phyloP scores from a whole-genome alignment of 306 rosid species.

The Vachellia collinsii region DNA sequence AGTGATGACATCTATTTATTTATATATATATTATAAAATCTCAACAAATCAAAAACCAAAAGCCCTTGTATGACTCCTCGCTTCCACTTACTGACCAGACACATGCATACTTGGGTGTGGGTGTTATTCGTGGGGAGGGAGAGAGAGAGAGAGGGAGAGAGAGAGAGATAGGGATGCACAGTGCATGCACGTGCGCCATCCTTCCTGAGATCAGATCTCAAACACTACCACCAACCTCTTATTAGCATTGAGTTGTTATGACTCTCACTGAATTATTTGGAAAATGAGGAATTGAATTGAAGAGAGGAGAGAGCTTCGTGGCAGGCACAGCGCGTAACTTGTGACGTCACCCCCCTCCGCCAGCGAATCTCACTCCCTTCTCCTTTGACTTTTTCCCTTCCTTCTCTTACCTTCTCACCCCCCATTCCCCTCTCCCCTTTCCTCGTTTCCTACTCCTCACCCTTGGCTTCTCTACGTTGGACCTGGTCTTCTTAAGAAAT shows the following conservation, averaged over 20 bases:
- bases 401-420: neutral
- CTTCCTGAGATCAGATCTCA: neutral
- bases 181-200: conserved; percentile 34
- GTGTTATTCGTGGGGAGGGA: neutral
- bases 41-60: neutral
- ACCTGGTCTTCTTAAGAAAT: no score
- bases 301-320: neutral
- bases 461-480: no score
- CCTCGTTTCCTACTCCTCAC: no score
- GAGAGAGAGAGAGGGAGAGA: no score
- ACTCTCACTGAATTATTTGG: no score
- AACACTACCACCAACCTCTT: neutral
- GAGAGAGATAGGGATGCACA: neutral
- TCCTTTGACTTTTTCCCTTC: conserved; percentile 43
- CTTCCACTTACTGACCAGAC: neutral
- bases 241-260: no score
- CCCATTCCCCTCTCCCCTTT: neutral
- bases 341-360: conserved; percentile 32
- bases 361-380: conserved; percentile 44
- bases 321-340: conserved; percentile 5
- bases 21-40: neutral
- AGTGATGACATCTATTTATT: no score
- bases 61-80: neutral
- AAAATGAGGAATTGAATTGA: no score
- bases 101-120: neutral